A percentile compares a stretch with the other conserved stretches of the same genome.
These are phyloP conservation scores for Phalaenopsis hybrid DNA, from an alignment of 116 monocot genomes.

Conservation along the genomic window DNA sequence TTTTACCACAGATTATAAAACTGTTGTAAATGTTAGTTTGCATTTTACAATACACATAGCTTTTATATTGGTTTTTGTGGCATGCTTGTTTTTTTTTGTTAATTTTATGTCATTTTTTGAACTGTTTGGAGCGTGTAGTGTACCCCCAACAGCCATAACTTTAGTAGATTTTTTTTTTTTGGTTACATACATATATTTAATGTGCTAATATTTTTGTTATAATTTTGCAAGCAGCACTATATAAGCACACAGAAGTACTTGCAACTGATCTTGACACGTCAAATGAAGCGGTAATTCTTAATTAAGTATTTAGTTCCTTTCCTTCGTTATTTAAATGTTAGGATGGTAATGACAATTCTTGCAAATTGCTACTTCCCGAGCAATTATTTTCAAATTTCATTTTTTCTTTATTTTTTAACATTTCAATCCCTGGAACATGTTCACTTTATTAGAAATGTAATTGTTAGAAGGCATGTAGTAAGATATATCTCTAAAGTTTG, in stretches of 20 bases:
- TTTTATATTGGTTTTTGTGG: neutral
- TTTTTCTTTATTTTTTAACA: neutral
- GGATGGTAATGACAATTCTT: neutral
- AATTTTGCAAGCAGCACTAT: constrained; percentile 18
- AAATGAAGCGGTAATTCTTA: constrained; percentile 29
- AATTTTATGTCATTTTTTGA: neutral
- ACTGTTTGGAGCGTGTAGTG: neutral
- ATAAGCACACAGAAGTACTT: constrained; percentile 32
- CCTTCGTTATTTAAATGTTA: neutral
- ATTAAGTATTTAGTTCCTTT: neutral
- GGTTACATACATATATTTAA: neutral
- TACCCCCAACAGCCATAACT: neutral
- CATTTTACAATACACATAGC: neutral
- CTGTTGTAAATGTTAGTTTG: neutral
- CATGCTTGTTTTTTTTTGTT: neutral
- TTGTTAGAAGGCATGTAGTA: no score
- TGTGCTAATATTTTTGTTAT: constrained; percentile 1
- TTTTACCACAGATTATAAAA: neutral
- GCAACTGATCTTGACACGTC: constrained; percentile 40
- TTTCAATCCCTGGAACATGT: neutral
- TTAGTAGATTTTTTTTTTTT: neutral
- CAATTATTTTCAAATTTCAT: neutral
- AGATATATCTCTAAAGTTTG: no score
- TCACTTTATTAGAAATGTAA: neutral
- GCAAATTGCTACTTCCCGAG: neutral